A percentile compares a stretch with the other conserved stretches of the same genome.
These are phyloP conservation scores for Aaosphaeria arxii DNA, from an alignment of 2,329 filamentous ascomycete species.

Conservation along the genomic window DNA sequence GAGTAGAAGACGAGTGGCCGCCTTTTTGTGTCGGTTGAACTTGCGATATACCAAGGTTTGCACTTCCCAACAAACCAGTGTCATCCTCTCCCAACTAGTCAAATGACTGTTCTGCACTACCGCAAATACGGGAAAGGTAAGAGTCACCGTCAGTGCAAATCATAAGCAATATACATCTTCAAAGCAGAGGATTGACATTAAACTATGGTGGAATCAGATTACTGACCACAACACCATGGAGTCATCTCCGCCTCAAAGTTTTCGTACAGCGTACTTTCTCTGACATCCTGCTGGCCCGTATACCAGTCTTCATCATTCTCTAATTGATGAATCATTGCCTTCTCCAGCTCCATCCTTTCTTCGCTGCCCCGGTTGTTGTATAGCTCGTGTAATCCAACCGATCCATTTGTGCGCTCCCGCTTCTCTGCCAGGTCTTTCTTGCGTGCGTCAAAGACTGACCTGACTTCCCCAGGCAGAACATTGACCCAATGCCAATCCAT, in stretches of 20 bases:
- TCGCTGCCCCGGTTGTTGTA: conserved; percentile 5
- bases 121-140: no score
- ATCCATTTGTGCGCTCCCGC: background rate
- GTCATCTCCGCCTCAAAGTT: conserved; percentile 1
- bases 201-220: no score
- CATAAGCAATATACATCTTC: no score
- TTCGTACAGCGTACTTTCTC: conserved; percentile 7
- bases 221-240: conserved; percentile 3
- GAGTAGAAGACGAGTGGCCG: no score
- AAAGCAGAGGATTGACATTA: no score
- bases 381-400: no score
- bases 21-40: no score
- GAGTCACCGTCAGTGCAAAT: no score
- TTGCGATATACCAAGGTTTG: no score
- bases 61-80: no score
- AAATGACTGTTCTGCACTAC: no score
- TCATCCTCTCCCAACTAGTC: no score
- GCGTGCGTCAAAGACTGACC: conserved; percentile 1
- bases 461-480: conserved; percentile 3
- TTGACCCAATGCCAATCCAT: background rate
- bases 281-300: conserved; percentile 3
- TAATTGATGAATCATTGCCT: conserved; percentile 8
- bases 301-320: conserved; percentile 7
- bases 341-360: conserved; percentile 4
- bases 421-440: conserved; percentile 3